Conservation (phyloP, 2,329 filamentous ascomycete genomes). For the Penicillium sp. region DNA sequence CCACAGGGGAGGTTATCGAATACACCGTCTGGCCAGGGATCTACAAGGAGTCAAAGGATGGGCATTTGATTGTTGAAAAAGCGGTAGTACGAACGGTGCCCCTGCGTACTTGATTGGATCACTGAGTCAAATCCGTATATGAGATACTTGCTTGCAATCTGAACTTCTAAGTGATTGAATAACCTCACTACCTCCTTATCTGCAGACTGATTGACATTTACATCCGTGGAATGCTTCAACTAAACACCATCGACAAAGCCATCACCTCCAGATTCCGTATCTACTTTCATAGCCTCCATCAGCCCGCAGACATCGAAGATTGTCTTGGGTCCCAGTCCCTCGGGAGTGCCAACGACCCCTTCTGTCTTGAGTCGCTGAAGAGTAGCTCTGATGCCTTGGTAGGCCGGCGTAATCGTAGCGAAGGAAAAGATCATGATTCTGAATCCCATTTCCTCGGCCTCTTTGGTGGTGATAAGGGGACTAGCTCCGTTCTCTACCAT, state of each 20-base stretch:
- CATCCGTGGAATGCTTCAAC: not conserved
- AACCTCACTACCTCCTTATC: not conserved
- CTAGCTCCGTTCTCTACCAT: conserved; percentile 47
- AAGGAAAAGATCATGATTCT: conserved; percentile 47
- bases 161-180: not conserved
- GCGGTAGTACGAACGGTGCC: conserved; percentile 7
- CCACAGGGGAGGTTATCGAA: not conserved
- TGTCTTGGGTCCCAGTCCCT: conserved; percentile 34
- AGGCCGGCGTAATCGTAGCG: conserved; percentile 38
- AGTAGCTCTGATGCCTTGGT: conserved; percentile 36
- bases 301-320: conserved; percentile 45
- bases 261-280: conserved; percentile 39
- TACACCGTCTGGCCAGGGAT: conserved; percentile 14
- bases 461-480: conserved; percentile 39
- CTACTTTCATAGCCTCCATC: conserved; percentile 41
- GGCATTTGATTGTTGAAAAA: conserved; percentile 8
- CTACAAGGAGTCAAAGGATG: not conserved
- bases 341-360: conserved; percentile 35
- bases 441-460: conserved; percentile 45
- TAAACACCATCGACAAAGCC: conserved; percentile 32
- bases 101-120: too few relatives aligned
- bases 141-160: not conserved
- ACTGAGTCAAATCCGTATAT: too few relatives aligned
- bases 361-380: conserved; percentile 38
- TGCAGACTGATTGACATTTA: not conserved